Evolutionary conservation across 169 alveolate species (phyloP), one percentile per base, ranked within the genome.

Genomic region (Plasmodium coatneyi): DNA sequence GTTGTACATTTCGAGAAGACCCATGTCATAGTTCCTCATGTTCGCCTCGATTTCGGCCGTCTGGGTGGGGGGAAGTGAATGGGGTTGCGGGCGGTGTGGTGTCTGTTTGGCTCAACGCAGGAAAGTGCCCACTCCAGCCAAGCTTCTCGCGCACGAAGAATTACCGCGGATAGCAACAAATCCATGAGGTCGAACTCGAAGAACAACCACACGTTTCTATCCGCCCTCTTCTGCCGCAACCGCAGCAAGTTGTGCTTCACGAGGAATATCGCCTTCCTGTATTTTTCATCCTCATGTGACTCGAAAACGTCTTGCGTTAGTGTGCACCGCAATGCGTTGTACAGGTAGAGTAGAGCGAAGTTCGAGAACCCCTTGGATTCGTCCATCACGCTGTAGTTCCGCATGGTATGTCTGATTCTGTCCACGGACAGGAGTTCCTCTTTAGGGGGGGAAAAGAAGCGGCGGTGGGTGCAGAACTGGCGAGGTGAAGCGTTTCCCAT

Each of bases 261-360:
- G 9, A 81, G 19, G 54, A 32, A 25, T 80, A 91, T 91, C 76
- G 46, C 92, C 52, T 71, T 71, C 76, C 82, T 41, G 71, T 81
- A 91, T 32, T 52, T 91, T 14, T 91, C 80, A 71, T 91, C 95
- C 16, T 30, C 82, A 22, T 81, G 72, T 14, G 84, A 49, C 19
- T 80, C 86, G 74, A 91, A 91, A 16, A 60, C 70, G 0, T 80
- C 25, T 70, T 80, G 80, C 16, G 95, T 91, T 39, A 91, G 82
- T 12, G 95, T 80, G 36, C 95, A 91, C 22, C 81, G 81, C 28
- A 91, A 71, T 2, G 83, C 76, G 49, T 91, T 91, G 41, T 91
- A 91, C 43, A 91, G 82, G 36, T 91, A 91, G 39, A 91, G 74
- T 46, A 91, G 54, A 6, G 95, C 52, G 41, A 91, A 91, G 66